Conservation (phyloP, 192 early-diverging fungal species). For the Entomortierella parvispora region DNA sequence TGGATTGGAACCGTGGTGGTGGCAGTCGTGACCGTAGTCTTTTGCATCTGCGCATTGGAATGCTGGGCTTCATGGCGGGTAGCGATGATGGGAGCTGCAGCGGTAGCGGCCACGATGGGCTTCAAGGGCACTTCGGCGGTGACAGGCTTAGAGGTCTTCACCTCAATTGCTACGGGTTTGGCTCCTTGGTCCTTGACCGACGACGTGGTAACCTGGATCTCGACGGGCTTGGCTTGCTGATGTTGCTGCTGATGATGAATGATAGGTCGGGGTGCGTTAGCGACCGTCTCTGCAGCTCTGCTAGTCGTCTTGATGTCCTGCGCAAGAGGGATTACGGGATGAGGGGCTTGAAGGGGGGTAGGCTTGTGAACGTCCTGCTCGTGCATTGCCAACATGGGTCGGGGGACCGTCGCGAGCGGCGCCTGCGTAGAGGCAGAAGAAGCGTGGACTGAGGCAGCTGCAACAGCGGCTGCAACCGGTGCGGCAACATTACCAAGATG, state of each 20-base stretch:
- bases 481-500: not conserved
- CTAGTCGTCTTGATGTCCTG: not conserved
- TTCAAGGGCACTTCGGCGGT: too few relatives aligned
- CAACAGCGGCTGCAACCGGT: not conserved
- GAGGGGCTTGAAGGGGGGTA: not conserved
- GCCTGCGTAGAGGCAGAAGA: not conserved
- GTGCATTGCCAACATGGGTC: not conserved
- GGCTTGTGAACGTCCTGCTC: not conserved
- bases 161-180: too few relatives aligned
- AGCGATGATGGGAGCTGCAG: too few relatives aligned
- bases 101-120: too few relatives aligned
- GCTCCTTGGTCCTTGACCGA: too few relatives aligned
- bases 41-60: not conserved
- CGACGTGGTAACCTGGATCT: too few relatives aligned
- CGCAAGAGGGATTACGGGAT: not conserved
- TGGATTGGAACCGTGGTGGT: not conserved
- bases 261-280: not conserved
- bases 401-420: not conserved
- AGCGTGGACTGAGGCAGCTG: not conserved
- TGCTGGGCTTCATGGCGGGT: too few relatives aligned
- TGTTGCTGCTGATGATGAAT: slow-evolving; percentile 2
- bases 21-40: not conserved
- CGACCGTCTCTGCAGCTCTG: slow-evolving; percentile 1
- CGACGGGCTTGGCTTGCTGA: too few relatives aligned
- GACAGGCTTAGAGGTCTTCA: too few relatives aligned